Conservation (phyloP, 768 basidiomycete genomes). For the Auricularia cornea region DNA sequence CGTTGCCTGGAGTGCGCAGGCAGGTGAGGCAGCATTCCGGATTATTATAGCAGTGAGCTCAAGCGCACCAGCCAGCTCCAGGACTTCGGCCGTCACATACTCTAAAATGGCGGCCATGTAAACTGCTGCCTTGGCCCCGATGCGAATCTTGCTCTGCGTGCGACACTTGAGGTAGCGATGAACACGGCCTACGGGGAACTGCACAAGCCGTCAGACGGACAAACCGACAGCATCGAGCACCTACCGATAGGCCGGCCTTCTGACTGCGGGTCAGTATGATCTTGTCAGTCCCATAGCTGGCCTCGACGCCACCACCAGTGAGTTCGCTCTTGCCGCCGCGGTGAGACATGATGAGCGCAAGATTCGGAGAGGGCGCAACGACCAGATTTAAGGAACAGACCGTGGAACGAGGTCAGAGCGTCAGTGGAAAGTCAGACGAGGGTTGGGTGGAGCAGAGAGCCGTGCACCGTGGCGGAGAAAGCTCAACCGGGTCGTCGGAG, state of each 20-base stretch:
- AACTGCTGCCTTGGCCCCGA: slow-evolving; percentile 96
- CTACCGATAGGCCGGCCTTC: slow-evolving; percentile 81
- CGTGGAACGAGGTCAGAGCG: no score
- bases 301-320: neutral
- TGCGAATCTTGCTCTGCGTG: slow-evolving; percentile 88
- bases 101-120: slow-evolving; percentile 95
- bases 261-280: slow-evolving; percentile 37
- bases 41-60: neutral
- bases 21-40: neutral
- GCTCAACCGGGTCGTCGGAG: no score
- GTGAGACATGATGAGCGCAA: neutral
- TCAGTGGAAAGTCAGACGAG: neutral
- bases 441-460: neutral
- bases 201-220: neutral
- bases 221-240: slow-evolving; percentile 9
- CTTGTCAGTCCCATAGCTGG: neutral
- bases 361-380: no score
- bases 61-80: slow-evolving; percentile 83
- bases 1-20: no score
- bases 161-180: slow-evolving; percentile 90
- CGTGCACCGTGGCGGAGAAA: neutral
- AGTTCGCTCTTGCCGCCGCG: neutral
- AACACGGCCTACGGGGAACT: slow-evolving; percentile 98
- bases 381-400: no score
- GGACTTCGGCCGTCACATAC: slow-evolving; percentile 92